A percentile compares a stretch with the other conserved stretches of the same genome.
phyloP scores from a whole-genome alignment of 192 early-diverging fungal species.

The Diversispora eburnea region DNA sequence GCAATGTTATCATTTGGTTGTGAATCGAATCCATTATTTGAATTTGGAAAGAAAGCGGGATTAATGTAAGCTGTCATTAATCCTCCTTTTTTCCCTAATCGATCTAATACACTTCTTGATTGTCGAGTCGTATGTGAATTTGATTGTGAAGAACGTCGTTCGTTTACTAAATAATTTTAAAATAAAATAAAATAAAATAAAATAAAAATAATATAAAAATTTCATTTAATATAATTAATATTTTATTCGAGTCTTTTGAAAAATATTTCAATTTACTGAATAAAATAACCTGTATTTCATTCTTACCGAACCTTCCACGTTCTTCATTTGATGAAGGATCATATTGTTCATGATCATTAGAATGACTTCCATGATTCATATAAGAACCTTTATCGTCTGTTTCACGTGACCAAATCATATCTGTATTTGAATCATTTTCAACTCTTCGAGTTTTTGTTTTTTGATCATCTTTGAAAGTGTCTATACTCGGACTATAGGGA shows the following conservation, averaged over 20 bases:
- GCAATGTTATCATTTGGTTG: slow-evolving; percentile 1
- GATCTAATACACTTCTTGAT: slow-evolving; percentile 24
- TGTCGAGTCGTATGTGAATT: slow-evolving; percentile 5
- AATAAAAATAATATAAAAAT: too few species aligned
- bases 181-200: slow-evolving; percentile 5
- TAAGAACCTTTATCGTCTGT: neutral
- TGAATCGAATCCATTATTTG: neutral
- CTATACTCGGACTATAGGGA: slow-evolving; percentile 18
- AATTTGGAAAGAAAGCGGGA: slow-evolving; percentile 28
- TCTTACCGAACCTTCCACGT: slow-evolving; percentile 9
- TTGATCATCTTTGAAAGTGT: slow-evolving; percentile 12
- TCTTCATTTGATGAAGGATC: neutral
- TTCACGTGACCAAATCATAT: neutral
- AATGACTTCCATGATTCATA: neutral
- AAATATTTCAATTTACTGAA: too few species aligned
- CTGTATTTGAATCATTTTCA: slow-evolving; percentile 10
- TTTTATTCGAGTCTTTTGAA: too few species aligned
- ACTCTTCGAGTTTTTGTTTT: slow-evolving; percentile 23
- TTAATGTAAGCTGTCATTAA: slow-evolving; percentile 28
- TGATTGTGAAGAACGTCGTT: slow-evolving; percentile 2
- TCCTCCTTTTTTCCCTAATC: slow-evolving; percentile 27
- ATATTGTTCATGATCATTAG: slow-evolving; percentile 10
- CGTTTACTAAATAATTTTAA: slow-evolving; percentile 15
- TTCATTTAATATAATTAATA: neutral
- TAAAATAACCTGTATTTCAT: neutral